Conservation (phyloP, 345 rosid genomes). For the Dipteronia dyeriana region DNA sequence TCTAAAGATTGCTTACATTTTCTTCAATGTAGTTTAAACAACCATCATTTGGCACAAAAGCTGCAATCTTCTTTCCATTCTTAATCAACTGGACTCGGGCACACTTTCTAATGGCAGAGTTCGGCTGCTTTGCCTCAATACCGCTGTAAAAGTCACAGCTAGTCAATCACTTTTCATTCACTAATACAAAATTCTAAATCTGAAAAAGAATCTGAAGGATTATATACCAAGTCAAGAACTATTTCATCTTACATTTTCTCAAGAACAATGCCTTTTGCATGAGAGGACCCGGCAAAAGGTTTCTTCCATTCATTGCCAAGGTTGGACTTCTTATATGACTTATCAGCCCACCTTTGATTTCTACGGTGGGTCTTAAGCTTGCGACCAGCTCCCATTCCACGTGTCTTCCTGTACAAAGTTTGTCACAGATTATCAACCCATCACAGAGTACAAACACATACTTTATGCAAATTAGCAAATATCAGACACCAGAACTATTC, state of each 20-base stretch:
- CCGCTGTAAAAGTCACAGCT: slow-evolving; percentile 31
- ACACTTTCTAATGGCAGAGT: slow-evolving; percentile 49
- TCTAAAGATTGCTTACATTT: slow-evolving; percentile 29
- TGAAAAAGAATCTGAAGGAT: background rate
- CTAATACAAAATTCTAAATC: background rate
- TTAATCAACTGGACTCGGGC: slow-evolving; percentile 46
- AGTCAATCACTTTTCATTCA: background rate
- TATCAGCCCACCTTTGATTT: slow-evolving; percentile 53
- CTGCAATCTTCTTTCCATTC: slow-evolving; percentile 49
- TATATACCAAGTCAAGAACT: background rate
- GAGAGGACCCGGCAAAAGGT: slow-evolving; percentile 67
- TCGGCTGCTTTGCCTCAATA: slow-evolving; percentile 49
- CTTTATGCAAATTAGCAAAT: background rate
- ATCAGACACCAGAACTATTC: background rate
- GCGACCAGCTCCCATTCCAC: slow-evolving; percentile 68
- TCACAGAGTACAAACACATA: background rate
- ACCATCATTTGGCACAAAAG: slow-evolving; percentile 50
- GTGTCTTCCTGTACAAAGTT: slow-evolving; percentile 42
- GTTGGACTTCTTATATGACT: slow-evolving; percentile 45
- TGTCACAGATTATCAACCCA: background rate
- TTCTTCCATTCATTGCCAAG: slow-evolving; percentile 57
- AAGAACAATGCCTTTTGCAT: slow-evolving; percentile 70
- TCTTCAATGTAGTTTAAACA: slow-evolving; percentile 48
- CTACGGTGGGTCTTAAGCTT: slow-evolving; percentile 43
- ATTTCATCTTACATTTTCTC: slow-evolving; percentile 50